Evolutionary conservation across 352 stramenopile genomes (phyloP).

Genomic region (Bremia lactucae): DNA sequence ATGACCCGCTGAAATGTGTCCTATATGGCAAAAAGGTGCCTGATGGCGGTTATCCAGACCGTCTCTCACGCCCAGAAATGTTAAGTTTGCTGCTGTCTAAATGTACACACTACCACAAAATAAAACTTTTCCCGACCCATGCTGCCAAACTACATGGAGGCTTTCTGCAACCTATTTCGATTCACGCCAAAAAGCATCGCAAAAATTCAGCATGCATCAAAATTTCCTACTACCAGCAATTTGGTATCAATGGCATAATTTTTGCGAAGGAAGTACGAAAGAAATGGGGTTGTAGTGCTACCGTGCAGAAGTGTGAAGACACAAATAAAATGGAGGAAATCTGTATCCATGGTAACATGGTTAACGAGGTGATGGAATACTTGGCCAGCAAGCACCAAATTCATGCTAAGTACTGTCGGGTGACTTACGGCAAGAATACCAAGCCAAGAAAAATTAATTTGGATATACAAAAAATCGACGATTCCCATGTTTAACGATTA

Average conservation of each 20-base stretch:
- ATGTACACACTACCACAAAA: constrained; percentile 54
- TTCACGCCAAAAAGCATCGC: constrained; percentile 51
- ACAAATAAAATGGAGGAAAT: constrained; percentile 67
- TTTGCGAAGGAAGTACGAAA: constrained; percentile 78
- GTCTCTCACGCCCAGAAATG: constrained; percentile 45
- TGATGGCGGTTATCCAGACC: constrained; percentile 42
- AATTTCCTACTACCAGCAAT: constrained; percentile 68
- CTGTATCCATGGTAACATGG: constrained; percentile 69
- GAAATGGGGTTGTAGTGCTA: constrained; percentile 72
- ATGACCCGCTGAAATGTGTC: constrained; percentile 53
- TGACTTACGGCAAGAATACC: constrained; percentile 68
- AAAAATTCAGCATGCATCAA: constrained; percentile 54
- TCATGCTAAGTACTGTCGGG: constrained; percentile 54
- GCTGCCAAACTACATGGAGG: constrained; percentile 51
- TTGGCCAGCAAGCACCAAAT: constrained; percentile 58
- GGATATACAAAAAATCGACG: too few relatives aligned
- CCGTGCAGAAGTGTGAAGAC: constrained; percentile 35
- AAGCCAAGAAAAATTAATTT: constrained; percentile 64
- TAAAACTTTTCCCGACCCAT: constrained; percentile 62
- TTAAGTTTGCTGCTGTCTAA: constrained; percentile 41
- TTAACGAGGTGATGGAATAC: constrained; percentile 62
- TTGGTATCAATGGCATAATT: constrained; percentile 53
- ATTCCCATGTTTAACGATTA: too few relatives aligned
- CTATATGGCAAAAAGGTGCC: constrained; percentile 63
- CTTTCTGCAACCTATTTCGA: constrained; percentile 43